These are phyloP conservation scores for Lentinula sp. DNA, from an alignment of 768 basidiomycete species.

Conservation along the genomic window DNA sequence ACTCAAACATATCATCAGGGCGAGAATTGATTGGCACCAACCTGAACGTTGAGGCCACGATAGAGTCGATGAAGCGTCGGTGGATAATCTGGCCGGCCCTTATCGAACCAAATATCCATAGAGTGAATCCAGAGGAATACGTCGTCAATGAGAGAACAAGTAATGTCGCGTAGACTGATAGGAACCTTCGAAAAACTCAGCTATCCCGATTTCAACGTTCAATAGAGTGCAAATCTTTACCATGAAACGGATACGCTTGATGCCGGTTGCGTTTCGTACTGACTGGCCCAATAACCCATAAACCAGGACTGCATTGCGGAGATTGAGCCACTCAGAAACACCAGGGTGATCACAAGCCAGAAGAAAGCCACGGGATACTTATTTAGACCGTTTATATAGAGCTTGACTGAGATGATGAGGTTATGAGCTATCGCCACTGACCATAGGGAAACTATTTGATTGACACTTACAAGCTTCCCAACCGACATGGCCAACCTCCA, in stretches of 20 bases:
- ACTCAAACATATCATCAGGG: not conserved
- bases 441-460: not conserved
- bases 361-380: conserved; percentile 16
- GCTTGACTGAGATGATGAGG: conserved; percentile 10
- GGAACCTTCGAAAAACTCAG: not conserved
- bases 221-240: not conserved
- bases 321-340: not conserved
- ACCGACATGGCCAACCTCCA: conserved; percentile 36
- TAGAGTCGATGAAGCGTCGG: conserved; percentile 23
- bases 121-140: not conserved
- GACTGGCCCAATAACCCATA: conserved; percentile 18
- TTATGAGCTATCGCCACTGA: not conserved
- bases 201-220: not conserved
- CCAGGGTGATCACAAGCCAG: not conserved
- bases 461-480: conserved; percentile 23
- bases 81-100: conserved; percentile 20
- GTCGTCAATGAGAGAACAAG: not conserved
- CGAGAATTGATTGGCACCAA: not conserved
- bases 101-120: conserved; percentile 4
- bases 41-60: conserved; percentile 38
- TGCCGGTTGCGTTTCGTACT: conserved; percentile 5
- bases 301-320: conserved; percentile 16
- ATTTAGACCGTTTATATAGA: conserved; percentile 18
- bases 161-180: not conserved
- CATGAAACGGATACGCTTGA: conserved; percentile 6